Base-by-base conservation (phyloP, 257 asterid genomes). In the Paulownia fortunei region DNA sequence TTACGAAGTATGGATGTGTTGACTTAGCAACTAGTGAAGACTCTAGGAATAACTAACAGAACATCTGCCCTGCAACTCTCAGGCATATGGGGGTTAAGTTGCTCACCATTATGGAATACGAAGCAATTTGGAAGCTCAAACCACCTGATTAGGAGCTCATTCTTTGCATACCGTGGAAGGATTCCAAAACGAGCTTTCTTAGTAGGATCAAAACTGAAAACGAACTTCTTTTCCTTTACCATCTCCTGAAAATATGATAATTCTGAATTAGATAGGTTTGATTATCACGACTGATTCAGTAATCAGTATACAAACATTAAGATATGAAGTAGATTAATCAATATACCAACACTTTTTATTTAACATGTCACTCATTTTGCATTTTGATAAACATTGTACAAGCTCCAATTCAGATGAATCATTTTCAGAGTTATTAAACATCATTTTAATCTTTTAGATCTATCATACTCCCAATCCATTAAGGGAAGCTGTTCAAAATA, bases 91-190 rank as follows among this genome's bases (percentile, higher is more conserved):
- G 76, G 36, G 76, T 21, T 69, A 66, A 54, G 80, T 21, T 75
- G 71, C 97, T 84, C 80, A 96, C 99, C 98, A 10, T 96, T 96
- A 79, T 96, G 99, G 86, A 93, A 96, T 71, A 96, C 92, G 92
- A 92, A 92, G 92, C 99, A 96, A 62, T 87, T 96, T 77, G 99
- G 98, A 82, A 96, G 97, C 88, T 96, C 98, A 73, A 96, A 96
- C 99, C 99, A 96, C 86, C 85, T 92, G 81, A 96, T 92, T 76
- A 87, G 83, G 74, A 78, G 66, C 81, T 96, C 99, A 82, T 83
- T 93, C 79, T 86, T 93, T 23, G 97, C 94, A 81, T 93, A 93
- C 32, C 99, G 92, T 0, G 99, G 97, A 72, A 96, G 99, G 80
- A 96, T 76, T 27, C 99, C 99, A 80, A 96, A 96, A 41, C 94